Conservation (phyloP, 2,329 filamentous ascomycete species). For the Diaporthe sp. region DNA sequence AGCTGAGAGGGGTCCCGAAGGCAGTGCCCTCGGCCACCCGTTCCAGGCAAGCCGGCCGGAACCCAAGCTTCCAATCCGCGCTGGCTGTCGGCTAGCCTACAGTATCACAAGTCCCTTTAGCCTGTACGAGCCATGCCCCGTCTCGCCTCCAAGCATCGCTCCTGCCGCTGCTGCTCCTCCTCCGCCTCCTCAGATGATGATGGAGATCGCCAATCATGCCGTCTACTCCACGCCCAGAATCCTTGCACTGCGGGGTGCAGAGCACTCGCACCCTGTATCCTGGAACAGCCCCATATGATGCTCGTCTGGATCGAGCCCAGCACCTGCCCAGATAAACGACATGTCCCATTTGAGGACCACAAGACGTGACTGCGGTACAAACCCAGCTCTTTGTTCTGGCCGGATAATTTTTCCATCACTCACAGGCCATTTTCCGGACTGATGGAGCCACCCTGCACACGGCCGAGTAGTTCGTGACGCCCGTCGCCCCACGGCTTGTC, state of each 20-base stretch:
- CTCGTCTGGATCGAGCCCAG: slow-evolving; percentile 9
- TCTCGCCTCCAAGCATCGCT: neutral
- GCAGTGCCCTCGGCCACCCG: slow-evolving; percentile 10
- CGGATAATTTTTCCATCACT: slow-evolving; percentile 30
- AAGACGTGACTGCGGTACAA: neutral
- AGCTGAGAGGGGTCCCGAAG: slow-evolving; percentile 3
- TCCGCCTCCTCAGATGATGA: neutral
- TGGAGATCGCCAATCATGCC: slow-evolving; percentile 20
- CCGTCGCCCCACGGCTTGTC: slow-evolving; percentile 23
- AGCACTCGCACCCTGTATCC: neutral
- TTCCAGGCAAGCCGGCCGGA: slow-evolving; percentile 22
- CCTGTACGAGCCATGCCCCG: neutral
- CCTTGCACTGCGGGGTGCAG: slow-evolving; percentile 24
- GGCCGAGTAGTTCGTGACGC: slow-evolving; percentile 22
- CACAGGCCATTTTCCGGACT: neutral
- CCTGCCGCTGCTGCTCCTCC: neutral
- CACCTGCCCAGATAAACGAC: neutral
- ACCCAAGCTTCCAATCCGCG: neutral
- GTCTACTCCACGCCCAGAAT: slow-evolving; percentile 15
- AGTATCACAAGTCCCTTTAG: neutral
- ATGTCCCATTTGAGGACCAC: neutral
- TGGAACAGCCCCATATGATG: neutral
- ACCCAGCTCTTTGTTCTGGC: neutral
- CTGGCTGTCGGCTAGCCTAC: neutral
- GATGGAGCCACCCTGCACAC: slow-evolving; percentile 11